Evolutionary conservation across 208 protist species (phyloP).

Genomic region (Lotmaria passim): DNA sequence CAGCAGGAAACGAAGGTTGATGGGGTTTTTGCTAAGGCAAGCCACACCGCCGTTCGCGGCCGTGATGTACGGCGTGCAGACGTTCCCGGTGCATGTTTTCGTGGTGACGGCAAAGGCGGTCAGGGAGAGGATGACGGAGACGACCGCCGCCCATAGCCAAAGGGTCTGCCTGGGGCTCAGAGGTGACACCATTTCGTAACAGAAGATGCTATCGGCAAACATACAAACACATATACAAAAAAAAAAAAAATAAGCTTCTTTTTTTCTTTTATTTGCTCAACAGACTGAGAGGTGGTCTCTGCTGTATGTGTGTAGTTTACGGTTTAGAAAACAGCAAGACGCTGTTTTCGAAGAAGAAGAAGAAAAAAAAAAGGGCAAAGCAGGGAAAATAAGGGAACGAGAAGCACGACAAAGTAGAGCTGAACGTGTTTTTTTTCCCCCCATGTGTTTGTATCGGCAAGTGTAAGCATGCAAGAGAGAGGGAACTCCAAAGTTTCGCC

Average conservation of each 20-base stretch:
- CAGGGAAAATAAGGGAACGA: too few species aligned
- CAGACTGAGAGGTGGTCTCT: too few species aligned
- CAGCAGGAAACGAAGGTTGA: slow-evolving; percentile 83
- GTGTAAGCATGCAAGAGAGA: too few species aligned
- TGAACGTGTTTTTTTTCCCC: too few species aligned
- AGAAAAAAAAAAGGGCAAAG: slow-evolving; percentile 3
- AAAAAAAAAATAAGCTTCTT: too few species aligned
- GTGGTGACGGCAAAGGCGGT: not conserved
- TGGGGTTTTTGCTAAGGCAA: slow-evolving; percentile 45
- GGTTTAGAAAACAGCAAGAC: too few species aligned
- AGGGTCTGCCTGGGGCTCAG: not conserved
- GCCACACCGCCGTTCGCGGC: slow-evolving; percentile 29
- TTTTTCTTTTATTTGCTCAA: too few species aligned
- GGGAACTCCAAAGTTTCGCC: too few species aligned
- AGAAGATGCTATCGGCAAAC: not conserved
- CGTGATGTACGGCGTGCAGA: slow-evolving; percentile 39
- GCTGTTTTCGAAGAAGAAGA: not conserved
- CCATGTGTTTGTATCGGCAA: too few species aligned
- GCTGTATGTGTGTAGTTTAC: too few species aligned
- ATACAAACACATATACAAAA: too few species aligned
- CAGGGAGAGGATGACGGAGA: slow-evolving; percentile 2
- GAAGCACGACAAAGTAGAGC: too few species aligned
- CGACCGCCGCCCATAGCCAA: not conserved
- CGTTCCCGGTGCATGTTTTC: slow-evolving; percentile 8
- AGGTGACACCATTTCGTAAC: not conserved